Evolutionary conservation across 2,329 filamentous ascomycete species (phyloP), one percentile per base, ranked within the genome.

Genomic region (Alternaria dauci): DNA sequence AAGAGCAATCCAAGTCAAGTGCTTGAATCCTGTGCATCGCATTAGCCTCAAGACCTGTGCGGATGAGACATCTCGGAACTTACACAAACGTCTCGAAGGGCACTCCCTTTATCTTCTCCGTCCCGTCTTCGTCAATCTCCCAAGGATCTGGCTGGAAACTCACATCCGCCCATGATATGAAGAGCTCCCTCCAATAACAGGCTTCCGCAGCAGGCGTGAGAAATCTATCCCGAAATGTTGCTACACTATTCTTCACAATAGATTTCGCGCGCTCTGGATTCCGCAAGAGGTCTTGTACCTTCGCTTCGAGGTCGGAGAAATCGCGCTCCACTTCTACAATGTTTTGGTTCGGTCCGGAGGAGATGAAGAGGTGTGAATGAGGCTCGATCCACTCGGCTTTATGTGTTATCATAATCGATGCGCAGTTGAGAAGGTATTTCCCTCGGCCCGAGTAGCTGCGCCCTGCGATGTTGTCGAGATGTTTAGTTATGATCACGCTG

Each of bases 341-440:
- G 38, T 69, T 71, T 52, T 71, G 67, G 14, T 62, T 32, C 8
- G 58, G 50, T n/a, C 68, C 68, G 3, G 54, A 48, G n/a, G 59
- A 14, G 11, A 59, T 28, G 14, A 63, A 59, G 23, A 68, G 55
- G 50, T 65, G 47, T 1, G 63, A 60, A 32, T 69, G 60, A 26
- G 58, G 63, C 48, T 71, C 58, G 6, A 68, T 55, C 63, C 67
- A 71, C 20, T 68, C 52, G 34, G 55, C 51, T 48, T 65, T 68
- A 39, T 71, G 66, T 41, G 50, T 59, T 55, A 69, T 55, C 18
- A 63, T 36, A 3, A 71, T 55, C 16, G 66, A 70, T n/a, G 52
- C 57, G 68, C 83, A 85, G 63, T 82, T 82, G 32, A 84, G 79
- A 2, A 84, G 74, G 59, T 85, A 85, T 66, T 84, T 84, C 16